Evolutionary conservation across 2,329 filamentous ascomycete genomes (phyloP).

Genomic region (Fusarium continuum): DNA sequence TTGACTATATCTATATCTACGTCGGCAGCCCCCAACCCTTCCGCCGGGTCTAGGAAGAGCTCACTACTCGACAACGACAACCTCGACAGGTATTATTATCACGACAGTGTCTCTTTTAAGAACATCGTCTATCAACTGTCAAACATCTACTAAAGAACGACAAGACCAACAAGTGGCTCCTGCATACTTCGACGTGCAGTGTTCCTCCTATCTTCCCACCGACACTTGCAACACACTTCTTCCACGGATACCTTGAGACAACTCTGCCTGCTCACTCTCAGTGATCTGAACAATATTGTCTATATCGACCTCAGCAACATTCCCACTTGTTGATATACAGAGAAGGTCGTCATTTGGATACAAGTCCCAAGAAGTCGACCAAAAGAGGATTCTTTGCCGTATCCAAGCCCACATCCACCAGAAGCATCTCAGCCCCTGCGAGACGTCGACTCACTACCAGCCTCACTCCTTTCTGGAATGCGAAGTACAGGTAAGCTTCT

Average conservation of each 20-base stretch:
- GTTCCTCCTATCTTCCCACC: background rate
- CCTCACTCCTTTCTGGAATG: constrained; percentile 42
- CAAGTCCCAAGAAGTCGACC: constrained; percentile 9
- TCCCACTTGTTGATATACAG: background rate
- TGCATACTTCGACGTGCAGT: constrained; percentile 11
- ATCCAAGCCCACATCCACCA: constrained; percentile 17
- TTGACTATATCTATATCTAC: constrained; percentile 47
- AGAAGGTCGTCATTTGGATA: background rate
- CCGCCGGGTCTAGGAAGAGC: constrained; percentile 33
- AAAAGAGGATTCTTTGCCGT: constrained; percentile 13
- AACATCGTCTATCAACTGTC: constrained; percentile 12
- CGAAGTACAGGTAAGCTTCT: constrained; percentile 43
- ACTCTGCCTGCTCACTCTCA: background rate
- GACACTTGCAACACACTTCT: background rate
- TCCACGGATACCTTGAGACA: constrained; percentile 7
- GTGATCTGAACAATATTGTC: background rate
- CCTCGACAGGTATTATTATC: constrained; percentile 2
- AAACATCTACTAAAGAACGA: constrained; percentile 10
- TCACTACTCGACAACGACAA: constrained; percentile 33
- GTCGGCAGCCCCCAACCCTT: constrained; percentile 38
- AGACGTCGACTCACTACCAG: constrained; percentile 31
- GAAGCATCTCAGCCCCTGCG: constrained; percentile 35
- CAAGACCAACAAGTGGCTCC: constrained; percentile 14
- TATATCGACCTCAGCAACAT: background rate
- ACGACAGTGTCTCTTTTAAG: constrained; percentile 17